Evolutionary conservation across 2,329 filamentous ascomycete species (phyloP).

Genomic region (Trichoderma oligosporum): DNA sequence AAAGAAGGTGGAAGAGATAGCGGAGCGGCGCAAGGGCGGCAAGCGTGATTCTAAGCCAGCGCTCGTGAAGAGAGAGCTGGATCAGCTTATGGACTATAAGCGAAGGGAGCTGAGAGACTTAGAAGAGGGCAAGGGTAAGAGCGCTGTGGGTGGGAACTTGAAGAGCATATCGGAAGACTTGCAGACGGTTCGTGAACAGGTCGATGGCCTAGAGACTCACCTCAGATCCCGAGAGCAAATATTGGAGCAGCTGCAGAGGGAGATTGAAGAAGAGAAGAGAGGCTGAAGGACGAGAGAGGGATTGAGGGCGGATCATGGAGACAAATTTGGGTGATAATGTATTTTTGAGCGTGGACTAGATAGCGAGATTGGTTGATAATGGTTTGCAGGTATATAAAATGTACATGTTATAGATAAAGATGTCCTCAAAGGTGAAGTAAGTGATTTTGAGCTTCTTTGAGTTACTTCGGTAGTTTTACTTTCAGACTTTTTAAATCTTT

Average conservation of each 20-base stretch:
- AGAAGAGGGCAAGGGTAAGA: constrained; percentile 67
- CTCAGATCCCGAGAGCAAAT: constrained; percentile 70
- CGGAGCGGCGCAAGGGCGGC: constrained; percentile 59
- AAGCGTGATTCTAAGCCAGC: constrained; percentile 78
- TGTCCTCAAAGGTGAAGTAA: constrained; percentile 7
- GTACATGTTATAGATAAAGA: constrained; percentile 10
- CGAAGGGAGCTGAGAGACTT: constrained; percentile 70
- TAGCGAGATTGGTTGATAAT: constrained; percentile 7
- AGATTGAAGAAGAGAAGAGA: constrained; percentile 83
- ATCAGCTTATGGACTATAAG: constrained; percentile 95
- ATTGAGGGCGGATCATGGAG: neutral
- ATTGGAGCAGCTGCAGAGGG: constrained; percentile 69
- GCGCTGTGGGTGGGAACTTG: constrained; percentile 65
- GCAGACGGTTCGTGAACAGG: constrained; percentile 85
- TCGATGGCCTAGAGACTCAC: constrained; percentile 84
- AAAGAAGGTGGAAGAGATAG: constrained; percentile 71
- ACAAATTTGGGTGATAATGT: neutral
- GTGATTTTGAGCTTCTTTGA: no score
- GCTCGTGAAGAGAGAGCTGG: constrained; percentile 87
- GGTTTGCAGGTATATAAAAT: constrained; percentile 10
- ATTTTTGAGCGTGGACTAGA: constrained; percentile 3
- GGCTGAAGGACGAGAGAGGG: constrained; percentile 38
- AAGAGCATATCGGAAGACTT: constrained; percentile 82
- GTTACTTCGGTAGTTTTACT: neutral
- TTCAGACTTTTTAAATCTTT: neutral